phyloP scores from a whole-genome alignment of 2,329 filamentous ascomycete species.

The Exophiala xenobiotica region DNA sequence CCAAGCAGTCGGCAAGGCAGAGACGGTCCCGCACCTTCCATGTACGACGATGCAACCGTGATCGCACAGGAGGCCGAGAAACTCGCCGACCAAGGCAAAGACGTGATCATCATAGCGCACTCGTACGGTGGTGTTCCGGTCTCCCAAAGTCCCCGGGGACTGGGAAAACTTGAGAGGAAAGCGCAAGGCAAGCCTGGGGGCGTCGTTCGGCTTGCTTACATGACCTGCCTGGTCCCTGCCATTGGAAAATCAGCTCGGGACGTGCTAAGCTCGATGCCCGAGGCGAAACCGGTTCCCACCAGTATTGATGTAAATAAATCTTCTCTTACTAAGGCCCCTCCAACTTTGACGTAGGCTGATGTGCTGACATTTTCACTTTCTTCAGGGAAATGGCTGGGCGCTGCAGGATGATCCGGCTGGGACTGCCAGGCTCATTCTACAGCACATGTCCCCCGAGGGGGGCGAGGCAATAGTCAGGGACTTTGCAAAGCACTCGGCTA shows the following conservation, averaged over 20 bases:
- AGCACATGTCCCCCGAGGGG: constrained; percentile 4
- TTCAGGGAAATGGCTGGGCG: constrained; percentile 25
- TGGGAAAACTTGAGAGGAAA: constrained; percentile 34
- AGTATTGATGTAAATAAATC: constrained; percentile 17
- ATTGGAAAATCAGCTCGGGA: constrained; percentile 26
- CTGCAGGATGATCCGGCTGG: neutral
- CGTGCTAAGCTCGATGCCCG: constrained; percentile 9
- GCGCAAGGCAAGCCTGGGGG: constrained; percentile 34
- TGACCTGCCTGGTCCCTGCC: constrained; percentile 38
- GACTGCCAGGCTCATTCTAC: neutral
- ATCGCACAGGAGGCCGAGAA: constrained; percentile 29
- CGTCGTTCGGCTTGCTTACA: constrained; percentile 36
- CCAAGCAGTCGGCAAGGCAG: constrained; percentile 26
- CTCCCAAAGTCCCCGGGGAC: constrained; percentile 27
- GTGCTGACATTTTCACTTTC: neutral
- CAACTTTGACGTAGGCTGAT: neutral
- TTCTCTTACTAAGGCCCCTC: too few species aligned
- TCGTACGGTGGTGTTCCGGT: constrained; percentile 37
- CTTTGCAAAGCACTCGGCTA: constrained; percentile 30
- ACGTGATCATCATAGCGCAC: constrained; percentile 36
- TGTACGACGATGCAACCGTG: constrained; percentile 35
- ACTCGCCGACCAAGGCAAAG: constrained; percentile 29
- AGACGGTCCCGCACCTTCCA: constrained; percentile 29
- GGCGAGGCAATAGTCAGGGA: constrained; percentile 23
- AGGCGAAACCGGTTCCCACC: constrained; percentile 9